A percentile compares a stretch with the other conserved stretches of the same genome.
These are phyloP conservation scores for Thozetella sp. DNA, from an alignment of 495 filamentous ascomycete species.

Conservation along the genomic window DNA sequence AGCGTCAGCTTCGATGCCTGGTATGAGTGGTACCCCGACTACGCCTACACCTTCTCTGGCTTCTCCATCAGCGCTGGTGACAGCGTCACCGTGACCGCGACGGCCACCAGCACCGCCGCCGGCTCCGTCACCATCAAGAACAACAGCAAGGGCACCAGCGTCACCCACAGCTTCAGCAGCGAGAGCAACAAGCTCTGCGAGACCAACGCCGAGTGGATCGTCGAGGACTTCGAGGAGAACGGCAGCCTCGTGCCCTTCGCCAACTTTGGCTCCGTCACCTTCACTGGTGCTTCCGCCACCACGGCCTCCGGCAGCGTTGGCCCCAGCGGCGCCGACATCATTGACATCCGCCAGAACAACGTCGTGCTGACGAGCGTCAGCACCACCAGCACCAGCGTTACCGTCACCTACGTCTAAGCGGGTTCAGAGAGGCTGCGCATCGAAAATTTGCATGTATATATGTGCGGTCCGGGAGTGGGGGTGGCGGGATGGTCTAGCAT, in stretches of 20 bases:
- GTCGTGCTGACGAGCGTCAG: slow-evolving; percentile 48
- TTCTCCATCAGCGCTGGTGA: slow-evolving; percentile 57
- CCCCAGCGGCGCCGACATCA: slow-evolving; percentile 40
- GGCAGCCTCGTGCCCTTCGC: slow-evolving; percentile 51
- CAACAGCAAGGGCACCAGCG: slow-evolving; percentile 51
- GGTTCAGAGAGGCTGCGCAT: neutral
- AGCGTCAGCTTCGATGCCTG: slow-evolving; percentile 52
- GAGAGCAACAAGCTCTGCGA: slow-evolving; percentile 33
- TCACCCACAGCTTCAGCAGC: slow-evolving; percentile 49
- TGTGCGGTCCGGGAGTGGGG: neutral
- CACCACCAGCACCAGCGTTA: slow-evolving; percentile 36
- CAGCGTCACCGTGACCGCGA: slow-evolving; percentile 55
- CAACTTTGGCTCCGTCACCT: slow-evolving; percentile 53
- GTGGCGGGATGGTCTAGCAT: neutral
- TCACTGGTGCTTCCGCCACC: slow-evolving; percentile 41
- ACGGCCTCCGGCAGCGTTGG: slow-evolving; percentile 34
- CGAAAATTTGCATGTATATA: neutral
- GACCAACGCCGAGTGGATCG: slow-evolving; percentile 66
- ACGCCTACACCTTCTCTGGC: slow-evolving; percentile 54
- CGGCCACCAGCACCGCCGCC: slow-evolving; percentile 41
- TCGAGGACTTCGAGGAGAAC: slow-evolving; percentile 61
- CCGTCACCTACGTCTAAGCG: slow-evolving; percentile 22
- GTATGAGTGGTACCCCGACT: slow-evolving; percentile 60
- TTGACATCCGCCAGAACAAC: slow-evolving; percentile 54
- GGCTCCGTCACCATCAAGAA: slow-evolving; percentile 62